phyloP scores from a whole-genome alignment of 495 filamentous ascomycete genomes.

The Podospora conica region DNA sequence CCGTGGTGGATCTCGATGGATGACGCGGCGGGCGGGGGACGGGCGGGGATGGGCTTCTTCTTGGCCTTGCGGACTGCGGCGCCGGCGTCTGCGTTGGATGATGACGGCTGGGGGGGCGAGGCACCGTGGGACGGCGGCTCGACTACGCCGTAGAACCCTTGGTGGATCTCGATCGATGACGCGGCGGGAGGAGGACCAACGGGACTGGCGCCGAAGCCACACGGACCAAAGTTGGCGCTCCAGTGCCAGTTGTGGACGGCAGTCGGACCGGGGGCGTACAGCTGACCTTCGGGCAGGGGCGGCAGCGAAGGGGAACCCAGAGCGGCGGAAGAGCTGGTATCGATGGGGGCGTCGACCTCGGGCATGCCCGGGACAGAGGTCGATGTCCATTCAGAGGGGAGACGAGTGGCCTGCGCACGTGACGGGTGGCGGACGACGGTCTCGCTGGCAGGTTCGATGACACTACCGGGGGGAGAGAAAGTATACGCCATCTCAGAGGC shows the following conservation, averaged over 20 bases:
- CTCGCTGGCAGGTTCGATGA: not conserved
- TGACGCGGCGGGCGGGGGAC: not conserved
- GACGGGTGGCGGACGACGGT: not conserved
- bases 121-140: not conserved
- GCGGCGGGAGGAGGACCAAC: not conserved
- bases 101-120: not conserved
- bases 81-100: conserved; percentile 9
- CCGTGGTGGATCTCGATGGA: not conserved
- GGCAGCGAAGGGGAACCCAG: not conserved
- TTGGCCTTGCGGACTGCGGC: not conserved
- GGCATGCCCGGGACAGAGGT: not conserved
- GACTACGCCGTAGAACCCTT: not conserved
- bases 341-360: not conserved
- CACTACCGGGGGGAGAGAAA: not conserved
- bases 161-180: not conserved
- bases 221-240: not conserved
- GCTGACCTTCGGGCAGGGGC: not conserved
- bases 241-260: not conserved
- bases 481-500: too few species aligned
- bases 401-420: not conserved
- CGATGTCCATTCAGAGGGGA: not conserved
- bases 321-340: too few species aligned
- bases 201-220: not conserved
- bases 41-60: not conserved
- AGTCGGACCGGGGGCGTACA: not conserved